Base-by-base conservation (phyloP, 2,329 filamentous ascomycete genomes). In the Aureobasidium namibiae region DNA sequence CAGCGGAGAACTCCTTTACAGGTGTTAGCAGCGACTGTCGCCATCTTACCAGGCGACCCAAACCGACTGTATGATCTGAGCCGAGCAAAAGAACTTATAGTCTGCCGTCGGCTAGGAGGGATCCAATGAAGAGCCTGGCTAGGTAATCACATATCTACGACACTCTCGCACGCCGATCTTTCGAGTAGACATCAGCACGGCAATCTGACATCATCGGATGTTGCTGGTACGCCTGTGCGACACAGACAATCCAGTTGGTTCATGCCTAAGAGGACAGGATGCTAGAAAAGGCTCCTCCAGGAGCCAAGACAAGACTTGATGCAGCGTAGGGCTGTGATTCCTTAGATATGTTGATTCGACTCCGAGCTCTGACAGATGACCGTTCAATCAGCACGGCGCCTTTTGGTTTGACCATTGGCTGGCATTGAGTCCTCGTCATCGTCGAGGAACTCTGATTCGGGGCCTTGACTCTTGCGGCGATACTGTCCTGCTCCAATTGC, bases 391-490 rank as follows among this genome's bases (percentile, higher is more conserved):
- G 57, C 53, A 23, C 63, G 45, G 11, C 59, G 59, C 24, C 59
- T 39, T 36, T 63, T 63, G 24, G 60, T 31, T 5, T 49, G 41
- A 29, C 63, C 60, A 57, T 63, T 63, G 1, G 56, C 50, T n/a
- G 26, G 46, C 18, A n/a, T 33, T 10, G 63, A 63, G 5, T 60
- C 76, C 2, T 71, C 75, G 26, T 78, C 78, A 18, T 73, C 77
- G 60, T 84, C 82, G 66, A 85, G 84, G 64, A 84, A 85, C 62
- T 87, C 85, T 65, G 86, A 80, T 50, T 83, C 83, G 59, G 88
- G 86, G 1, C 89, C 89, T 11, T 90, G 85, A 70, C 90, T 96
- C 70, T 91, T 88, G 61, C 91, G 82, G 64, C 92, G 82, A 80
- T 95, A 92, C 48, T 94, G 95, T 11, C 92, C 92, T 0, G 83